Evolutionary conservation across 2,329 filamentous ascomycete species (phyloP).

Genomic region (Fusarium sororula): DNA sequence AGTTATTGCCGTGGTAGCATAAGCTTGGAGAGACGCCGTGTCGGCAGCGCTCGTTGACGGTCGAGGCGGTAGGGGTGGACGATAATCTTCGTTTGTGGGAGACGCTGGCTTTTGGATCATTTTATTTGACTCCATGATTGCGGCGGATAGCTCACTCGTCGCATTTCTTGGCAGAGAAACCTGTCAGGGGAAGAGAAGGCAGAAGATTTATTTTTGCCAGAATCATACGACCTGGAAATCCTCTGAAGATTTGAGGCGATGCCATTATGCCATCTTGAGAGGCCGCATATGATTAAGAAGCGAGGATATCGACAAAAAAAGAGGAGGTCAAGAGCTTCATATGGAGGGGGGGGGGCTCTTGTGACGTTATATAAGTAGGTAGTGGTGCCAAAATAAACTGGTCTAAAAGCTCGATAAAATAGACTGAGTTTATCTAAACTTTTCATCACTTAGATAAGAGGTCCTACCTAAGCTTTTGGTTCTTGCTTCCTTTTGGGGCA

Average conservation of each 20-base stretch:
- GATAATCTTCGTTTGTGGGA: conserved; percentile 53
- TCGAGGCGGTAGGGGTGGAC: conserved; percentile 66
- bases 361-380: not conserved
- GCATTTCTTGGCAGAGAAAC: conserved; percentile 41
- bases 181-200: not conserved
- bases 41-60: conserved; percentile 52
- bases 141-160: conserved; percentile 23
- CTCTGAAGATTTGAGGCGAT: conserved; percentile 3
- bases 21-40: conserved; percentile 60
- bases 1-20: conserved; percentile 86
- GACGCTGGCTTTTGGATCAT: conserved; percentile 45
- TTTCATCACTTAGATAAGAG: not conserved
- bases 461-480: not conserved
- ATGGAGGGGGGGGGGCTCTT: not conserved
- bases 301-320: conserved; percentile 7
- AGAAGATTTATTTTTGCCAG: not conserved
- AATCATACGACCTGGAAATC: conserved; percentile 23
- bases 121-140: conserved; percentile 32
- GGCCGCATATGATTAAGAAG: conserved; percentile 20
- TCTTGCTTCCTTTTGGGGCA: not conserved
- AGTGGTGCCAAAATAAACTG: not conserved
- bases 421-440: not conserved
- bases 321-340: conserved; percentile 13
- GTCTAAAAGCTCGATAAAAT: not conserved
- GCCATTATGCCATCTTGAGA: conserved; percentile 48